Percentiles rank a stretch among this genome's conserved stretches.
Evolutionary conservation across 345 rosid species (phyloP).

Genomic region (Boechera stricta): DNA sequence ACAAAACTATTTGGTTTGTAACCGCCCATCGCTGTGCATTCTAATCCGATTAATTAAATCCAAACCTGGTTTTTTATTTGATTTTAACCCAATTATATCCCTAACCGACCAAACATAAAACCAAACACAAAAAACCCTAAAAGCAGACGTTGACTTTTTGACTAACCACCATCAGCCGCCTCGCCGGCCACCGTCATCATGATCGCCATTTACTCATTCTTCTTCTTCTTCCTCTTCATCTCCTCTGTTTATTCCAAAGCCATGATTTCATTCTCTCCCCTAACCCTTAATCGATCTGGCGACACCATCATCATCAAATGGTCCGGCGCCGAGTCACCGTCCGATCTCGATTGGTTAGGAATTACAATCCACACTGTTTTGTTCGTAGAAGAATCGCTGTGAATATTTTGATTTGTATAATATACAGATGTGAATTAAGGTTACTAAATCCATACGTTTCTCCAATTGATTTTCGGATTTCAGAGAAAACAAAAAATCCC

Average conservation of each 20-base stretch:
- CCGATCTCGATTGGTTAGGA: slow-evolving; percentile 87
- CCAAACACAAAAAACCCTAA: too few species aligned
- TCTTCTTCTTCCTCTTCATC: slow-evolving; percentile 39
- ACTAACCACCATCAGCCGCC: neutral
- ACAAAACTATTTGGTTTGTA: too few species aligned
- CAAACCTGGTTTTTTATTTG: too few species aligned
- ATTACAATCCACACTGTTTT: too few species aligned
- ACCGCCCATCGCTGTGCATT: too few species aligned
- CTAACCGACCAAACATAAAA: too few species aligned
- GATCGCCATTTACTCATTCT: slow-evolving; percentile 40
- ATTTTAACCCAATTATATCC: too few species aligned
- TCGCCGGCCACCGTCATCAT: slow-evolving; percentile 16
- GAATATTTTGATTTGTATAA: slow-evolving; percentile 19
- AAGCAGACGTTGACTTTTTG: too few species aligned
- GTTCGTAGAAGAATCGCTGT: slow-evolving; percentile 34
- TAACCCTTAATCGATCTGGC: slow-evolving; percentile 60
- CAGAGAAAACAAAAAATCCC: too few species aligned
- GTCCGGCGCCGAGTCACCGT: slow-evolving; percentile 74
- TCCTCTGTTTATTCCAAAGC: slow-evolving; percentile 44
- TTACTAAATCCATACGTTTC: slow-evolving; percentile 29
- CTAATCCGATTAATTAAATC: too few species aligned
- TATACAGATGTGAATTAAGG: slow-evolving; percentile 28
- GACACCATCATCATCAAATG: slow-evolving; percentile 65
- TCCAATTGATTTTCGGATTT: neutral
- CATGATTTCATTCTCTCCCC: slow-evolving; percentile 57